phyloP scores from a whole-genome alignment of 805 yeast species.

The Candida anglica region DNA sequence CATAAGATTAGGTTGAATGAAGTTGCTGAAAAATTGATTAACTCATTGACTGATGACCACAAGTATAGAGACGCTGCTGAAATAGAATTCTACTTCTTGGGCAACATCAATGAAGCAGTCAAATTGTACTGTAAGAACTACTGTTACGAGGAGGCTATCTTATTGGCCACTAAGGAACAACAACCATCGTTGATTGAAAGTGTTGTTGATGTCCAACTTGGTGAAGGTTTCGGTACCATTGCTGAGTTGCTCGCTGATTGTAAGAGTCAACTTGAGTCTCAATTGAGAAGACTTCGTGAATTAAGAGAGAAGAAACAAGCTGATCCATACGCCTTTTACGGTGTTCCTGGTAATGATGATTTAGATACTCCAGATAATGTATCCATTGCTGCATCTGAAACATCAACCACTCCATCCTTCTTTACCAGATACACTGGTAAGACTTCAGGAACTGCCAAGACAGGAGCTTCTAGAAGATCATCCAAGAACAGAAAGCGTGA shows the following conservation, averaged over 20 bases:
- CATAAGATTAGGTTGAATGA: constrained; percentile 37
- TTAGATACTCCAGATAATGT: constrained; percentile 86
- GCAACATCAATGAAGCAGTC: constrained; percentile 60
- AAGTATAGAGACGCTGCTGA: constrained; percentile 78
- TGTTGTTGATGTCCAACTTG: constrained; percentile 67
- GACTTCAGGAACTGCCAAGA: constrained; percentile 91
- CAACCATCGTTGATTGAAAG: constrained; percentile 44
- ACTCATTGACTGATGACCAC: constrained; percentile 61
- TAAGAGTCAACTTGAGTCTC: constrained; percentile 78
- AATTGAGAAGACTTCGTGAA: constrained; percentile 77
- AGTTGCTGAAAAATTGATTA: constrained; percentile 58
- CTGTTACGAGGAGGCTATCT: constrained; percentile 69
- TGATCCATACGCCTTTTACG: constrained; percentile 86
- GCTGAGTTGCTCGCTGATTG: constrained; percentile 95
- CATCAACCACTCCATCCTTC: constrained; percentile 88
- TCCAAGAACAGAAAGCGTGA: constrained; percentile 91
- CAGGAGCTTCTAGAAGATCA: constrained; percentile 92
- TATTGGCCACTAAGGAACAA: constrained; percentile 47
- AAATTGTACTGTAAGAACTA: constrained; percentile 70
- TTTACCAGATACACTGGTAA: constrained; percentile 96
- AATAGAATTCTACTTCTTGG: constrained; percentile 60
- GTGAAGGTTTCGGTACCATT: constrained; percentile 83
- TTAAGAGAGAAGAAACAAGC: constrained; percentile 75
- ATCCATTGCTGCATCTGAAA: constrained; percentile 90
- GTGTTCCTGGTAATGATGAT: constrained; percentile 50